Conservation (phyloP, 176 grass and related monocot species). For the Oryza coarctata region DNA sequence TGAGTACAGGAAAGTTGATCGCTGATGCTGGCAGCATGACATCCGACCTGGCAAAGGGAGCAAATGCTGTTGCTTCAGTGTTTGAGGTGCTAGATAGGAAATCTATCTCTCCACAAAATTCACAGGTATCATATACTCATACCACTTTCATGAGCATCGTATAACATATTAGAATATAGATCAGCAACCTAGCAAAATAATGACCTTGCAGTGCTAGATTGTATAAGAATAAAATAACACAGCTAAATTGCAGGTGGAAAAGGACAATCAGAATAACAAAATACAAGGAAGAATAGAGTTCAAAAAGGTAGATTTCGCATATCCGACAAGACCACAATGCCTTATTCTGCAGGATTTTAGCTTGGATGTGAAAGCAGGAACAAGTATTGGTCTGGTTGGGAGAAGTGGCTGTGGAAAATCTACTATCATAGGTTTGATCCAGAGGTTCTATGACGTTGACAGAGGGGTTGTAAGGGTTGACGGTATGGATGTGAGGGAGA, state of each 20-base stretch:
- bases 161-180: slow-evolving; percentile 14
- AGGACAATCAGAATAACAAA: slow-evolving; percentile 52
- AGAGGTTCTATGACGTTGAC: slow-evolving; percentile 96
- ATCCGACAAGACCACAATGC: slow-evolving; percentile 81
- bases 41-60: slow-evolving; percentile 91
- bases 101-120: slow-evolving; percentile 63
- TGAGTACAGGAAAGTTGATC: slow-evolving; percentile 96
- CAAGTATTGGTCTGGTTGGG: slow-evolving; percentile 84
- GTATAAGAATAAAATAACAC: slow-evolving; percentile 30
- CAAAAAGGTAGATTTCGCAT: slow-evolving; percentile 89
- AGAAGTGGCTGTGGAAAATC: slow-evolving; percentile 97
- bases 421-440: slow-evolving; percentile 89
- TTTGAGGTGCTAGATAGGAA: slow-evolving; percentile 96
- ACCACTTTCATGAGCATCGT: background rate
- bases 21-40: slow-evolving; percentile 99
- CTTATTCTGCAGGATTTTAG: slow-evolving; percentile 87
- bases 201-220: background rate
- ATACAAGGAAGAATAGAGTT: slow-evolving; percentile 91
- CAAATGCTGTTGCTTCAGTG: slow-evolving; percentile 88
- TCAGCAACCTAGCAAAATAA: slow-evolving; percentile 5
- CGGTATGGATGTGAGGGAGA: slow-evolving; percentile 71
- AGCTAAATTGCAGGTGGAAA: slow-evolving; percentile 54
- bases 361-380: slow-evolving; percentile 90
- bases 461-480: slow-evolving; percentile 76
- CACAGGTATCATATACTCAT: slow-evolving; percentile 45